phyloP scores from a whole-genome alignment of 2,329 filamentous ascomycete genomes.

The Aurifilum marmelostoma region DNA sequence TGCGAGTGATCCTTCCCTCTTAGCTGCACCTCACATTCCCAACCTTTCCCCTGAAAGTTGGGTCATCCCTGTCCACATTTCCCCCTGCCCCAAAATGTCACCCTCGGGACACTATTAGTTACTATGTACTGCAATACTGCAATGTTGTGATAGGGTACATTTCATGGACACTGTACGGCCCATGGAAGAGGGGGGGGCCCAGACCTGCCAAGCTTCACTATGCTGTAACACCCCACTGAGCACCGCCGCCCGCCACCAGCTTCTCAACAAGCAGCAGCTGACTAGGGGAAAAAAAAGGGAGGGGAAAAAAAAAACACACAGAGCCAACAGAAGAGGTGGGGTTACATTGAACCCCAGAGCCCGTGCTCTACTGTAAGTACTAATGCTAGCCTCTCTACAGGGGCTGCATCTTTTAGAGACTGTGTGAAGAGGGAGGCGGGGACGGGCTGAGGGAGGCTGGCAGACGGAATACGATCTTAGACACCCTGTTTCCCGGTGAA shows the following conservation, averaged over 20 bases:
- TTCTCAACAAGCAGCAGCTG: neutral
- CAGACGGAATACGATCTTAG: slow-evolving; percentile 1
- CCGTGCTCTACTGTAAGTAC: neutral
- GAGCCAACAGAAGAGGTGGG: neutral
- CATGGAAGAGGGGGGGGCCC: no score
- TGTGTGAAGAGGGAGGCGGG: neutral
- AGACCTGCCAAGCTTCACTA: neutral
- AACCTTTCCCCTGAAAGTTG: neutral
- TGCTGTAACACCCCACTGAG: neutral
- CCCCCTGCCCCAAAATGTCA: neutral
- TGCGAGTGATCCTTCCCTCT: slow-evolving; percentile 5
- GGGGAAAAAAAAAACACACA: neutral
- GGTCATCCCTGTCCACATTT: neutral
- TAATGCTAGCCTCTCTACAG: neutral
- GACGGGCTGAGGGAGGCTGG: neutral
- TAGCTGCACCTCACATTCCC: slow-evolving; percentile 6
- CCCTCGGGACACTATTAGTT: neutral
- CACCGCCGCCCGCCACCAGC: neutral
- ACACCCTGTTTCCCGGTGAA: slow-evolving; percentile 10
- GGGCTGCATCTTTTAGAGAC: neutral
- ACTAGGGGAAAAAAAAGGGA: neutral
- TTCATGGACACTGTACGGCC: neutral
- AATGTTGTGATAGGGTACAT: neutral
- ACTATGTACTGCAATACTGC: neutral
- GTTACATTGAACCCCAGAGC: neutral